Evolutionary conservation across 1,284 basidiomycete species (phyloP).

Genomic region (Neolentinus lepideus): DNA sequence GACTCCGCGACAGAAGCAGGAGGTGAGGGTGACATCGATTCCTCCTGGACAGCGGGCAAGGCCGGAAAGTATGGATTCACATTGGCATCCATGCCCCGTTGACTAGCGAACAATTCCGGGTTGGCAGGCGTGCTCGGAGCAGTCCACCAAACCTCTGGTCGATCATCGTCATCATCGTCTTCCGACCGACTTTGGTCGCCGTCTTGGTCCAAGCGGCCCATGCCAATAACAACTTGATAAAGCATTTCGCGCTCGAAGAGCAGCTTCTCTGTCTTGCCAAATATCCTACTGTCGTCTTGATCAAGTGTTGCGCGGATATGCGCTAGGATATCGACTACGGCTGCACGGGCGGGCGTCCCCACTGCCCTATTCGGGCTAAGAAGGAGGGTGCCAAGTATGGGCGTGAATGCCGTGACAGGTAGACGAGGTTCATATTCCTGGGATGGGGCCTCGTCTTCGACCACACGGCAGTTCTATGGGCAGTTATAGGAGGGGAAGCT

Average conservation of each 20-base stretch:
- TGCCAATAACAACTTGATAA: slow-evolving; percentile 80
- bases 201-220: slow-evolving; percentile 65
- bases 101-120: background rate
- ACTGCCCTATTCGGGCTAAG: slow-evolving; percentile 75
- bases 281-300: slow-evolving; percentile 32
- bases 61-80: slow-evolving; percentile 1
- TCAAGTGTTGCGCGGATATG: slow-evolving; percentile 39
- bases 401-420: slow-evolving; percentile 84
- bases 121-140: background rate
- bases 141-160: slow-evolving; percentile 1
- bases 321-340: slow-evolving; percentile 74
- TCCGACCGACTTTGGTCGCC: slow-evolving; percentile 28
- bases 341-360: slow-evolving; percentile 66
- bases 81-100: background rate
- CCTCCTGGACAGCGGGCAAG: background rate
- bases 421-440: slow-evolving; percentile 34
- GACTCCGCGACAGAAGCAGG: background rate
- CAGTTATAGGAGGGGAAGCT: background rate
- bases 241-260: slow-evolving; percentile 78
- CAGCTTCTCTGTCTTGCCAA: slow-evolving; percentile 46
- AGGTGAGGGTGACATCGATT: background rate
- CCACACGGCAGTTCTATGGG: slow-evolving; percentile 54
- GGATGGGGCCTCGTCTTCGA: slow-evolving; percentile 31
- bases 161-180: slow-evolving; percentile 1
- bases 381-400: slow-evolving; percentile 84